Evolutionary conservation across 352 stramenopile genomes (phyloP), one percentile per base, ranked within the genome.

Genomic region (Pythium oligandrum): DNA sequence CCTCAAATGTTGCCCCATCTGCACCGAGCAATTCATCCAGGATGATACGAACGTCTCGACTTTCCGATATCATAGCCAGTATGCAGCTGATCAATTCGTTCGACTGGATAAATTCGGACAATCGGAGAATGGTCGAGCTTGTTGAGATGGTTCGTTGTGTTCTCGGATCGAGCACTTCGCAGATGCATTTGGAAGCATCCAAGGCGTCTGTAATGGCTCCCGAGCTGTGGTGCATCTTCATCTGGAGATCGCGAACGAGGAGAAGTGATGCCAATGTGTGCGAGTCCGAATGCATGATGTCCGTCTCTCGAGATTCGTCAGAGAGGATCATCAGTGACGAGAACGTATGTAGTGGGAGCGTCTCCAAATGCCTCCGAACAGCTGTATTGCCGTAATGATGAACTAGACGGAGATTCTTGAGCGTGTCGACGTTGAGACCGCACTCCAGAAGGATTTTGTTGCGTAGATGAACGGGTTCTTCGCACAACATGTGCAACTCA

Each of bases 281-380:
- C 26, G 81, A 94, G 54, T 96, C 87, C 1, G 83, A 92, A n/a
- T 86, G 72, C 76, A 92, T 89, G 42, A 90, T 91, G 48, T 93
- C 85, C 0, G 67, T 71, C 45, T 93, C 83, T 37, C 72, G 66
- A 2, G 71, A 73, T 39, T 88, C 70, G 38, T 94, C 79, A 0
- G 86, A 74, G 31, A 96, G 51, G 39, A 96, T 93, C 68, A 95
- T 86, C 32, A 90, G 79, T 1, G 79, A 91, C 34, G 85, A 89
- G 59, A 95, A 96, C 6, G 69, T 57, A 11, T 72, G 61, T 43
- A 94, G 71, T 0, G 74, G 75, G 3, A 95, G 57, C 8, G 45
- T 59, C 39, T 84, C 65, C 0, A 95, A 62, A 38, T 95, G 80
- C 11, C 86, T 71, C 10, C 86, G 78, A 38, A 94, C 75, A 31